A percentile compares a stretch with the other conserved stretches of the same genome.
phyloP scores from a whole-genome alignment of 352 stramenopile species.

The Globisporangium sylvaticum region DNA sequence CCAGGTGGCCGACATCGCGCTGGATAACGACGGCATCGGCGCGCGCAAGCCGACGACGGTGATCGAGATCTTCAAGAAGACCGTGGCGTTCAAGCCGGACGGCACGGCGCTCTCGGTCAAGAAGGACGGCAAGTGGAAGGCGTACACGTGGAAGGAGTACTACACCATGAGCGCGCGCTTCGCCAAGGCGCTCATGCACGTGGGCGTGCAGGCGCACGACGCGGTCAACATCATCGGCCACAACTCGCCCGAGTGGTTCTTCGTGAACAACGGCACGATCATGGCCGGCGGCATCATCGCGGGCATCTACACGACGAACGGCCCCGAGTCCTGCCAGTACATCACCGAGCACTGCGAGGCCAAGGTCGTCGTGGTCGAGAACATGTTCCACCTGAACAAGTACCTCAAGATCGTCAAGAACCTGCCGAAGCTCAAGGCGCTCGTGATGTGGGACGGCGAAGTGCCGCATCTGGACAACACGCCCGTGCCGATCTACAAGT shows the following conservation, averaged over 20 bases:
- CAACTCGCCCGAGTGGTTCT: slow-evolving; percentile 86
- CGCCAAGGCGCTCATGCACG: slow-evolving; percentile 67
- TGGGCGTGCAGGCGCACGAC: slow-evolving; percentile 66
- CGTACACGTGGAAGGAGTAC: slow-evolving; percentile 74
- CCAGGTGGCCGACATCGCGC: slow-evolving; percentile 5
- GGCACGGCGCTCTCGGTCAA: slow-evolving; percentile 37
- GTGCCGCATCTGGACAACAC: slow-evolving; percentile 26
- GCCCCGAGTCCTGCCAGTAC: slow-evolving; percentile 66
- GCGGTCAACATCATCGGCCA: slow-evolving; percentile 79
- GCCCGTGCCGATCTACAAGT: slow-evolving; percentile 53
- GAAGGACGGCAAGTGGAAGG: slow-evolving; percentile 37
- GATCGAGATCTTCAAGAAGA: slow-evolving; percentile 33
- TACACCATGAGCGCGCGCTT: slow-evolving; percentile 61
- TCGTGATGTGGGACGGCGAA: slow-evolving; percentile 68
- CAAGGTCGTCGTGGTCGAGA: slow-evolving; percentile 75
- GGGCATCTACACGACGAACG: slow-evolving; percentile 86
- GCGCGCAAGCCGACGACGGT: slow-evolving; percentile 34
- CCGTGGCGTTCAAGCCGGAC: slow-evolving; percentile 23
- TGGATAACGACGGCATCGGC: slow-evolving; percentile 20
- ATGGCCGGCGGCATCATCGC: slow-evolving; percentile 73
- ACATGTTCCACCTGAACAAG: slow-evolving; percentile 63
- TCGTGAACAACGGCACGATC: slow-evolving; percentile 76
- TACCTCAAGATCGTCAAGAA: slow-evolving; percentile 60
- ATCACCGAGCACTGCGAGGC: slow-evolving; percentile 77
- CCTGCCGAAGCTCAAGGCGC: slow-evolving; percentile 62